Conservation (phyloP, 768 basidiomycete species). For the Serpula lacrymans region DNA sequence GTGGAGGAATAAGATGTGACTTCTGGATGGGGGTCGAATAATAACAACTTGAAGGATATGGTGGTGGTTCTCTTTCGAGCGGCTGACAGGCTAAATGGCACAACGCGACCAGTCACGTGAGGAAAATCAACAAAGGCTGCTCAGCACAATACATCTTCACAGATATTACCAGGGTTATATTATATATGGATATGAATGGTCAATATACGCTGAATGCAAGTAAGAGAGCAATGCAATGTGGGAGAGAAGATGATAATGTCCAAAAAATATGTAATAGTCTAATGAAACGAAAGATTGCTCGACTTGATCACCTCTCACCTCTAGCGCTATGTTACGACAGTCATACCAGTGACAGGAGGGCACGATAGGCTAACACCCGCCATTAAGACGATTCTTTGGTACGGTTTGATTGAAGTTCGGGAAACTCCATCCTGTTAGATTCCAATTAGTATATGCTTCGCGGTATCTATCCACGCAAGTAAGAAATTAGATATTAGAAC, state of each 20-base stretch:
- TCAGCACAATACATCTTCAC: too few relatives aligned
- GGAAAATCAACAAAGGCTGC: conserved; percentile 25
- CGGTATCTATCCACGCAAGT: conserved; percentile 27
- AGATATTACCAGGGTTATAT: too few relatives aligned
- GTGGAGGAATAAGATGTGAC: conserved; percentile 1
- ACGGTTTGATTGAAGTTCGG: conserved; percentile 46
- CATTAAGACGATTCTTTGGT: conserved; percentile 52
- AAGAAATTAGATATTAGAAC: too few relatives aligned
- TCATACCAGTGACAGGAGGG: too few relatives aligned
- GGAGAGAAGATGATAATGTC: too few relatives aligned
- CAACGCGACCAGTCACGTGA: conserved; percentile 24
- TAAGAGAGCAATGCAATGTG: too few relatives aligned
- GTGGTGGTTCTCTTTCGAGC: not conserved
- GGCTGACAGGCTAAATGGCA: conserved; percentile 24
- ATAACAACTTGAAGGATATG: conserved; percentile 8
- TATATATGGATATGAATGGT: too few relatives aligned
- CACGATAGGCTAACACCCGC: conserved; percentile 27
- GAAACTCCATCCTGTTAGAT: conserved; percentile 40
- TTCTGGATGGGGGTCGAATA: conserved; percentile 12
- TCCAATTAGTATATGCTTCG: conserved; percentile 44
- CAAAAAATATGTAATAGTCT: too few relatives aligned
- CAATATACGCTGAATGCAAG: too few relatives aligned
- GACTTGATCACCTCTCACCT: too few relatives aligned
- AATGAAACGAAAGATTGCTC: too few relatives aligned
- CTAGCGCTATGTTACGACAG: too few relatives aligned